Conservation (phyloP, 352 stramenopile species). For the Thraustochytrium striatum region DNA sequence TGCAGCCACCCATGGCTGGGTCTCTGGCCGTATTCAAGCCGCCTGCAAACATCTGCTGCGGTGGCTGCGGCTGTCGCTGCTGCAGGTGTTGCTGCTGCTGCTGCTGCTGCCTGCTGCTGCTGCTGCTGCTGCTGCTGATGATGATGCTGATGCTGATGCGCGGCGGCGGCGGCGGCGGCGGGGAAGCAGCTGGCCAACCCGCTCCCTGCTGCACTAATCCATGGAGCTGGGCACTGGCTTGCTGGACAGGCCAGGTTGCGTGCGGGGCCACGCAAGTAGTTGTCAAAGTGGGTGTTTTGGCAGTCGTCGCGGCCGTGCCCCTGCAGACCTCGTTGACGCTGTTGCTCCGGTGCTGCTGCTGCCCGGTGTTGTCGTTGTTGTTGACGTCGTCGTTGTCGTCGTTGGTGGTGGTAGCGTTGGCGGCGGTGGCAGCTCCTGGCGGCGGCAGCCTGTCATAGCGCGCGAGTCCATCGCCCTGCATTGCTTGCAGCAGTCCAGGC, state of each 20-base stretch:
- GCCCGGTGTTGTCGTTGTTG: neutral
- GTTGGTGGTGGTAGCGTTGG: neutral
- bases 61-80: neutral
- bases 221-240: neutral
- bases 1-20: neutral
- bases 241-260: neutral
- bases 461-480: conserved; percentile 20
- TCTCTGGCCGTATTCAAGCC: neutral
- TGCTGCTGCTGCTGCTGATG: neutral
- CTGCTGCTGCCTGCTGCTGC: neutral
- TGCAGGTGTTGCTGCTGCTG: neutral
- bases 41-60: neutral
- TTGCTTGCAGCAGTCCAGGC: neutral
- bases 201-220: neutral
- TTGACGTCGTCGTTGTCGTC: neutral
- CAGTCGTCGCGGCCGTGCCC: neutral
- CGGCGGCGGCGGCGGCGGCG: neutral
- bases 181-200: neutral
- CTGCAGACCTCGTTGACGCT: neutral
- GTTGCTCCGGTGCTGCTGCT: neutral
- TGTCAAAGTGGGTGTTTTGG: neutral
- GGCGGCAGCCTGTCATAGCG: neutral
- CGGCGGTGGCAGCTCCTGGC: neutral
- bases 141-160: too few relatives aligned
- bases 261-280: neutral